A percentile compares a stretch with the other conserved stretches of the same genome.
Conservation (phyloP, 75 land plant species). For the Pseudotsuga menziesii region DNA sequence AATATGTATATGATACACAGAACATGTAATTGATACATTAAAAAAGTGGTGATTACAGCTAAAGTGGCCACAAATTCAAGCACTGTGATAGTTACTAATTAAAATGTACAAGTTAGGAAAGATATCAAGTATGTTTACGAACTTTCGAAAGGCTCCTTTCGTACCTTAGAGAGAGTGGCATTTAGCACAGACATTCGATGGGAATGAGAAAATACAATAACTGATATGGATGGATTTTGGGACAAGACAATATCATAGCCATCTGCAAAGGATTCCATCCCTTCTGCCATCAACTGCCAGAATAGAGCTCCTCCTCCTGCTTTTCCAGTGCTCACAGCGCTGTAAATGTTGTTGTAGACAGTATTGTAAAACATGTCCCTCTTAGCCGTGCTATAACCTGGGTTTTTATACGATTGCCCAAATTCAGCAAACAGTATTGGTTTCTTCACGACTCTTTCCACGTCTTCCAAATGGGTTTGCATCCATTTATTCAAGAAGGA, state of each 20-base stretch:
- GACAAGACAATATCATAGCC: constrained; percentile 47
- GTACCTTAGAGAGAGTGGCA: not conserved
- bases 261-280: constrained; percentile 42
- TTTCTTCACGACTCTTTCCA: constrained; percentile 19
- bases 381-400: not conserved
- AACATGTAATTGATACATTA: no score
- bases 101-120: no score
- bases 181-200: not conserved
- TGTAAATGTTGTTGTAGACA: constrained; percentile 26
- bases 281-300: constrained; percentile 57
- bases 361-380: constrained; percentile 23
- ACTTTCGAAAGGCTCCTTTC: no score
- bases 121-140: no score
- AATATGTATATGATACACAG: no score
- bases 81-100: no score
- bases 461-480: constrained; percentile 27
- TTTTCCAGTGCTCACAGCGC: constrained; percentile 14
- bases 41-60: no score
- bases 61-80: no score
- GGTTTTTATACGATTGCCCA: constrained; percentile 22
- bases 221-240: constrained; percentile 22
- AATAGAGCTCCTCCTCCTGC: constrained; percentile 43
- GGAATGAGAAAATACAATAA: constrained; percentile 27
- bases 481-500: constrained; percentile 36
- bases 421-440: constrained; percentile 55